Base-by-base conservation (phyloP, 805 yeast genomes). In the Teunomyces gatunensis region DNA sequence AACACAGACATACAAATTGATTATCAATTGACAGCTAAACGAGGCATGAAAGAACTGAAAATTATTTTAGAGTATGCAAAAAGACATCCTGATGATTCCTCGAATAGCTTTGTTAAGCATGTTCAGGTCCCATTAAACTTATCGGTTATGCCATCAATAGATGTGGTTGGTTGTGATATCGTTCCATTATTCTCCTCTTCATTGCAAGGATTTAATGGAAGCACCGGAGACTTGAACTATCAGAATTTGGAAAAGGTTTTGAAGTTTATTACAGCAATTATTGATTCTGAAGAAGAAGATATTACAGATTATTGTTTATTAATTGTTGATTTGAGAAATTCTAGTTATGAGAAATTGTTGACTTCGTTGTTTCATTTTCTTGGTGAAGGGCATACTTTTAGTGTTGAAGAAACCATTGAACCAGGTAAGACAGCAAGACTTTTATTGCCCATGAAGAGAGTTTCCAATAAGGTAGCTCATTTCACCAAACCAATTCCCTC, bases 261-360 rank as follows among this genome's bases (percentile, higher is more conserved):
- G 33, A 47, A 56, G 11, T 56, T 58, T 35, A 58, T 75, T 53
- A 54, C 63, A 6, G 47, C 44, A 5, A 49, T 63, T 30, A 65
- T 64, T 10, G 47, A 47, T 1, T 40, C 57, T 1, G 36, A 47
- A 5, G 17, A 45, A 5, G 61, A 69, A 17, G 67, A 65, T 6
- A 61, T 75, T 44, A 67, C 79, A 2, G 82, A 81, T 42, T 88
- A 77, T 61, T 83, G 85, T 52, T 65, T 86, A 41, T 67, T 87
- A 46, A 74, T 89, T 0, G 58, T 92, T 11, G 98, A 94, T 61
- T 65, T 94, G 48, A 77, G 89, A 53, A 92, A 94, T 61, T 75
- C 87, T 2, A 91, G 96, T 94, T 74, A 78, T 5, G 84, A 83
- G 42, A 76, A 77, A 25, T 54, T 74, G 29, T 33, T 46, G 4